Evolutionary conservation across 1,139 yeast species (phyloP).

Genomic region (Scheffersomyces parashehatae): DNA sequence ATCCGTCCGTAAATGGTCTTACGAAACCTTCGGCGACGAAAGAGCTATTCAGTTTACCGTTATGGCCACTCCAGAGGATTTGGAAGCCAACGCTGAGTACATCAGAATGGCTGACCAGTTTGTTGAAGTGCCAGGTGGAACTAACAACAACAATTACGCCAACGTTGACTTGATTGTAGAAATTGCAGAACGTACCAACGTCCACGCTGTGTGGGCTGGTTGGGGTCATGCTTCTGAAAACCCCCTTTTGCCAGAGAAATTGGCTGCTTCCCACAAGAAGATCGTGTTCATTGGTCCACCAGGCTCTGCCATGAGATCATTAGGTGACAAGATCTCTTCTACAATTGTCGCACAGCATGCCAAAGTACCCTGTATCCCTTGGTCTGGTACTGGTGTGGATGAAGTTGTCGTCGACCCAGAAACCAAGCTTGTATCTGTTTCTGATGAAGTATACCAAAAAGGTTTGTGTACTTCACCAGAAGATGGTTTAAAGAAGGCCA

Average conservation of each 20-base stretch:
- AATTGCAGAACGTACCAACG: slow-evolving; percentile 93
- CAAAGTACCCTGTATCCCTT: slow-evolving; percentile 95
- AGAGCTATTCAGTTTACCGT: slow-evolving; percentile 91
- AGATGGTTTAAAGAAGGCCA: slow-evolving; percentile 85
- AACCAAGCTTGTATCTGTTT: slow-evolving; percentile 84
- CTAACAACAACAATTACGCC: slow-evolving; percentile 96
- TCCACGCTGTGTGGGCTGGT: slow-evolving; percentile 99
- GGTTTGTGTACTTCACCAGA: slow-evolving; percentile 88
- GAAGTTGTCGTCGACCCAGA: slow-evolving; percentile 66
- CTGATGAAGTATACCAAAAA: slow-evolving; percentile 75
- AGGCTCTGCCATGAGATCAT: slow-evolving; percentile 98
- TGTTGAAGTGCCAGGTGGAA: slow-evolving; percentile 98
- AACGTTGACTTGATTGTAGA: slow-evolving; percentile 96
- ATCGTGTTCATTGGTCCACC: slow-evolving; percentile 97
- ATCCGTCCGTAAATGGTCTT: slow-evolving; percentile 97
- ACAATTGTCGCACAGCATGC: slow-evolving; percentile 99
- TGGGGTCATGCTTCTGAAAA: slow-evolving; percentile 99
- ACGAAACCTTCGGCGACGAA: slow-evolving; percentile 96
- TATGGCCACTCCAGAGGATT: slow-evolving; percentile 99
- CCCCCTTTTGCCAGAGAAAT: slow-evolving; percentile 87
- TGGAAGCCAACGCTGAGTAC: slow-evolving; percentile 95
- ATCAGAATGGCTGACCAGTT: slow-evolving; percentile 99
- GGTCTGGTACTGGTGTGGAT: slow-evolving; percentile 98
- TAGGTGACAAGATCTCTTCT: slow-evolving; percentile 96
- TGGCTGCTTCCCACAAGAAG: slow-evolving; percentile 86